Percentiles rank a stretch among this genome's conserved stretches.
phyloP scores from a whole-genome alignment of 768 basidiomycete species.

The Termitomyces sp. region DNA sequence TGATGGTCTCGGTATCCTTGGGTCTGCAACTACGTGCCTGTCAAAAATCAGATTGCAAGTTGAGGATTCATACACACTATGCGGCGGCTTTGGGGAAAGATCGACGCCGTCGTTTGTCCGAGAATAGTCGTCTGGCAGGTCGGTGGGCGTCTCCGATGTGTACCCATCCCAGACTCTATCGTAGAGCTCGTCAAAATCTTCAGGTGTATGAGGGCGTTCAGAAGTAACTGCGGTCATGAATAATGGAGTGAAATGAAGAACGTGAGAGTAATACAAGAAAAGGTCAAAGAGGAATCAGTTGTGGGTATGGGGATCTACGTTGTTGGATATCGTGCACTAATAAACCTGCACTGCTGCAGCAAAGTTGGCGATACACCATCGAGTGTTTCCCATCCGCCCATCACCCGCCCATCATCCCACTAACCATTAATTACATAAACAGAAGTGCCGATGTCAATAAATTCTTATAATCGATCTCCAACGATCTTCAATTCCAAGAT shows the following conservation, averaged over 20 bases:
- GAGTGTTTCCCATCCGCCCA: conserved; percentile 9
- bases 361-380: conserved; percentile 10
- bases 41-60: neutral
- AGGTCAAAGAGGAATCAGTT: neutral
- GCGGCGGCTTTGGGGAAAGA: conserved; percentile 5
- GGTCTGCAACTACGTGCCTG: conserved; percentile 5
- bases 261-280: neutral
- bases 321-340: conserved; percentile 7
- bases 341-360: conserved; percentile 13
- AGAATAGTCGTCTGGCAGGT: conserved; percentile 1
- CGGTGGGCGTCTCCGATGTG: conserved; percentile 23
- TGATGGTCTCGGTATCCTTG: conserved; percentile 11
- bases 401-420: neutral
- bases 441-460: conserved; percentile 8
- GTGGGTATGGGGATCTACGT: conserved; percentile 9
- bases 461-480: neutral
- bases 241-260: neutral
- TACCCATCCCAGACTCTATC: conserved; percentile 53
- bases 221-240: conserved; percentile 6
- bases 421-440: conserved; percentile 12
- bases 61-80: conserved; percentile 4
- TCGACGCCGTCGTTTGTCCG: conserved; percentile 1
- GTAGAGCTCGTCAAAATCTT: conserved; percentile 55
- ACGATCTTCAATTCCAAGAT: neutral
- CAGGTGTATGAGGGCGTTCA: conserved; percentile 23